Base-by-base conservation (phyloP, 441 rosid genomes). In the Erodium moschatum region DNA sequence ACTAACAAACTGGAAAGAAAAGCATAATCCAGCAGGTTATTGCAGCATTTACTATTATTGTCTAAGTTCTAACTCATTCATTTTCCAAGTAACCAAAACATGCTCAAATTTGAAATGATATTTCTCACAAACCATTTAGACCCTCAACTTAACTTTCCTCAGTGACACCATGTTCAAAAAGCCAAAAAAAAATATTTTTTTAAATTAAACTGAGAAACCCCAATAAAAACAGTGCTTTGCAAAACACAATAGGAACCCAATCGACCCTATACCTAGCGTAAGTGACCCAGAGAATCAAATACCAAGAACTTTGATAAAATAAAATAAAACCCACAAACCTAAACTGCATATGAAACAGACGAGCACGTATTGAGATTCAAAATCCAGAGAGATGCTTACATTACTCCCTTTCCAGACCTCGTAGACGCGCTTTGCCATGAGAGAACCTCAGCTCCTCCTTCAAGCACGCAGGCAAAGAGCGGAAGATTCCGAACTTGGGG, bases 341-440 rank as follows among this genome's bases (percentile, higher is more conserved):
- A 54, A 77, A 46, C 52, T 11, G 52, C 52, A 46, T 11, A 2
- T 11, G 52, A 46, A 46, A 68, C 70, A 76, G 72, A 35, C 69
- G 76, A 73, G 50, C 40, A 52, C 64, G 21, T 50, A 70, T 9
- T 71, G n/a, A 42, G 42, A 44, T 63, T 67, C 29, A 64, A 12
- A 11, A 46, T 13, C 15, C 52, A 44, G n/a, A 12, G 67, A 9
- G 66, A 24, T 19, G 67, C 89, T 82, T 87, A 92, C 98, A 84
- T 92, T 92, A 67, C 82, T 87, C 63, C 92, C 98, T 78, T 85
- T 86, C 98, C 98, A 90, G 66, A 77, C 89, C 83, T 90, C 87
- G 67, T 79, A 85, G 50, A 92, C 96, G 79, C 97, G 94, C 81
- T 75, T 86, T 20, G 86, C 93, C 97, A 90, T 92, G 65, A 69